These are phyloP conservation scores for Cyclotella choctawhatcheeana DNA, from an alignment of 108 stramenopile genomes.

Conservation along the genomic window DNA sequence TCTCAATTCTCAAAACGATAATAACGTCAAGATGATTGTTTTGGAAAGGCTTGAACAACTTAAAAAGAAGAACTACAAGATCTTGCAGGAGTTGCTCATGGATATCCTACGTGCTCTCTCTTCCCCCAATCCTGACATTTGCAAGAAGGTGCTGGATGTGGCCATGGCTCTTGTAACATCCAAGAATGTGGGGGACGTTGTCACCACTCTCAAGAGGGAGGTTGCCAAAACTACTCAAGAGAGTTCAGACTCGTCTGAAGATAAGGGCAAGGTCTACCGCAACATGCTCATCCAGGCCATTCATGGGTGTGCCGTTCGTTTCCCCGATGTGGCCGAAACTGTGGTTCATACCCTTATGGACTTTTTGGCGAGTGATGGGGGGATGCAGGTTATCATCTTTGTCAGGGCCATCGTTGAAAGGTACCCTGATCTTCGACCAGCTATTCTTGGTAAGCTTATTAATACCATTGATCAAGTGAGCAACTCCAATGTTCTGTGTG, in stretches of 20 bases:
- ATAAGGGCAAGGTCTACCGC: slow-evolving; percentile 92
- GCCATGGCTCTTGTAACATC: slow-evolving; percentile 94
- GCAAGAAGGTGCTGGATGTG: slow-evolving; percentile 95
- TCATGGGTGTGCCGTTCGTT: slow-evolving; percentile 95
- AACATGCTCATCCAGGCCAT: slow-evolving; percentile 95
- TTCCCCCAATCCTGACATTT: slow-evolving; percentile 97
- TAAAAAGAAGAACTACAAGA: slow-evolving; percentile 93
- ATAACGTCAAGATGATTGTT: slow-evolving; percentile 99
- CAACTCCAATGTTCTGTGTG: slow-evolving; percentile 89
- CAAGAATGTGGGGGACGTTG: slow-evolving; percentile 97
- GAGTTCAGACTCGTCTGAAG: slow-evolving; percentile 75
- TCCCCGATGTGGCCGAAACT: slow-evolving; percentile 93
- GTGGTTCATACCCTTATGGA: slow-evolving; percentile 97
- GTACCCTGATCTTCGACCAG: slow-evolving; percentile 88
- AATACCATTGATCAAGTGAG: slow-evolving; percentile 84
- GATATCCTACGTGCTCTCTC: slow-evolving; percentile 96
- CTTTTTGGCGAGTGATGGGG: slow-evolving; percentile 89
- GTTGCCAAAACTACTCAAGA: slow-evolving; percentile 90
- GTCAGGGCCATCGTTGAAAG: slow-evolving; percentile 97
- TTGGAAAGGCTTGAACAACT: slow-evolving; percentile 94
- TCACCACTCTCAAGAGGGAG: slow-evolving; percentile 94
- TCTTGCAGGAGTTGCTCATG: slow-evolving; percentile 97
- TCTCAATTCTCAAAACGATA: slow-evolving; percentile 96
- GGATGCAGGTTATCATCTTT: slow-evolving; percentile 95
- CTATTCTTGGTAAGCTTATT: slow-evolving; percentile 91